Base-by-base conservation (phyloP, 495 filamentous ascomycete species). In the Ramalina intermedia region DNA sequence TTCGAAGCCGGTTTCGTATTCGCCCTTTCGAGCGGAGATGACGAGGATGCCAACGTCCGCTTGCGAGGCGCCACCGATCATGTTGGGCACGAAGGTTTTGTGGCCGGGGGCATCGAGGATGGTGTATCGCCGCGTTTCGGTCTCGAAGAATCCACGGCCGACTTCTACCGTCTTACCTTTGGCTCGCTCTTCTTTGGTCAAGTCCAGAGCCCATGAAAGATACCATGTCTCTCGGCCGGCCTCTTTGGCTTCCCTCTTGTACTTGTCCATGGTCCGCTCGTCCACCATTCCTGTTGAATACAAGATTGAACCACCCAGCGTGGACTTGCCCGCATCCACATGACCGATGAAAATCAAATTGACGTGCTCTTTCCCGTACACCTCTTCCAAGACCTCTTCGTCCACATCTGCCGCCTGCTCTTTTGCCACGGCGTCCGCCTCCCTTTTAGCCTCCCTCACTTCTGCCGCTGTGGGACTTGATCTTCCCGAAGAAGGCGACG, bases 131-230 rank as follows among this genome's bases (percentile, higher is more conserved):
- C 85, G 70, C 76, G 82, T 80, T 42, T 85, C 86, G 8, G 91
- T 88, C 71, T 95, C 89, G 70, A 99, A 99, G 67, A 87, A 95
- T 17, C 87, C 91, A 56, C 89, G 78, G 24, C 91, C 91, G 57
- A 99, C 91, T 63, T 99, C 91, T 42, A 98, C 91, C 1, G 91
- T 96, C 73, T 96, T 96, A 54, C 93, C 91, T 77, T 99, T 96
- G 27, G 86, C 68, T 52, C 93, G 79, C 60, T 99, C 91, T 66
- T 99, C 91, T 57, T 87, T 90, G 37, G 88, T 96, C 57, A 95
- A 66, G 76, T 99, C 93, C 2, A 44, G 44, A 96, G 75, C 38
- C 89, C 91, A 93, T 89, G 96, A 42, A 89, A 99, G 11, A 96
- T 71, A 61, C 95, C 96, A 93, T 89, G 96, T n/a, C 86, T 85